Evolutionary conservation across 139 green algal species (phyloP), one percentile per base, ranked within the genome.

Genomic region (Auxenochlorella pyrenoidosa): DNA sequence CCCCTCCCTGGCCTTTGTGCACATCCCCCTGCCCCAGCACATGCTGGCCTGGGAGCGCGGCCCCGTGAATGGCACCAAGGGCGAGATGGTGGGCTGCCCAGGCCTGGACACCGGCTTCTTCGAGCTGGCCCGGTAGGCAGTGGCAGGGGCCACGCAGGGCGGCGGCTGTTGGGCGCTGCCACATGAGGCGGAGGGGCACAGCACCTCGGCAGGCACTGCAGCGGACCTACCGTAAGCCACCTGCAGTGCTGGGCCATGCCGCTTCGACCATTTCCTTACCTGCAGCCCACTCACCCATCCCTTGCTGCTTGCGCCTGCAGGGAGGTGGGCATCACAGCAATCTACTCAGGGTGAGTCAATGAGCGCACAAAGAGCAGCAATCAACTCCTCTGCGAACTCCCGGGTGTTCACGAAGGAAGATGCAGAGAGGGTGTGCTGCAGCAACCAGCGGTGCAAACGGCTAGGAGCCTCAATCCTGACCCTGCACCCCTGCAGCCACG

Each of bases 21-120:
- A 91, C 78, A 88, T 91, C 47, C 88, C 88, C 3, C 43, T 86
- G 19, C 83, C 83, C 5, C 66, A 91, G 83, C 79, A 84, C 83
- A 73, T 76, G 78, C 30, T 58, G 36, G 84, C 51, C 1, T 91
- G 88, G 88, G 79, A 84, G 36, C 34, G 24, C 1, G 83, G 26
- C 2, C 34, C 51, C 3, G 60, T 32, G 19, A 72, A 75, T 2
- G 88, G 88, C 72, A 88, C n/a, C 77, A 89, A 91, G 88, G 47
- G 76, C 13, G 88, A 91, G 65, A 43, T 71, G 28, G 68, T 83
- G 51, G 80, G 79, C 34, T 91, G 88, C 84, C 84, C 88, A 1
- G 38, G 51, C 15, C 26, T 32, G 22, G 73, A 91, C 83, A 82
- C 83, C 3, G 77, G 83, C 19, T 59, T 86, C 13, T 86, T 86